Evolutionary conservation across 2,329 filamentous ascomycete genomes (phyloP).

Genomic region (Colletotrichum camelliae): DNA sequence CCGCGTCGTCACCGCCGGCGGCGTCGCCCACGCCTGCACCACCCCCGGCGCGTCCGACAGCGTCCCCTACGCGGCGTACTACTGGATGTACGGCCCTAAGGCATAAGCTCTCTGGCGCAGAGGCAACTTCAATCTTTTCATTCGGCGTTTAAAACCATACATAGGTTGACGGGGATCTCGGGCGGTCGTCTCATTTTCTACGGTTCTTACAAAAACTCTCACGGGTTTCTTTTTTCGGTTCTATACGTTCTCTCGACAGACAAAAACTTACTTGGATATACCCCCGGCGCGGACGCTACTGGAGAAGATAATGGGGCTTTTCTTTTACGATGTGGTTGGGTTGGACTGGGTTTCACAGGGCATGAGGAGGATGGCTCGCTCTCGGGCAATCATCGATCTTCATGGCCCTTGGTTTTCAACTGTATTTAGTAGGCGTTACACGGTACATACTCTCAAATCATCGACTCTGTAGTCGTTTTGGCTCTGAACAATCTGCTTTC

Average conservation of each 20-base stretch:
- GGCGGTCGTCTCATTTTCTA: background rate
- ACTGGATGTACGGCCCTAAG: slow-evolving; percentile 59
- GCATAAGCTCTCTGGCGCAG: background rate
- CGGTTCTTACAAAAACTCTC: background rate
- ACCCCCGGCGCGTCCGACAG: slow-evolving; percentile 48
- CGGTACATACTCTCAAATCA: background rate
- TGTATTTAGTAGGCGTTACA: slow-evolving; percentile 1
- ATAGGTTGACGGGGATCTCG: background rate
- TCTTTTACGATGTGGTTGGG: background rate
- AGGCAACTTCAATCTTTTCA: background rate
- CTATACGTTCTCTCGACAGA: background rate
- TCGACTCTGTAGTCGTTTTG: background rate
- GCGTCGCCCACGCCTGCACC: slow-evolving; percentile 48
- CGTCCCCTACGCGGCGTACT: slow-evolving; percentile 61
- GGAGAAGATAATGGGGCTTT: background rate
- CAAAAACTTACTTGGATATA: slow-evolving; percentile 8
- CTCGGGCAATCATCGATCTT: background rate
- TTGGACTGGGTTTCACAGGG: background rate
- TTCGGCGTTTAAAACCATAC: background rate
- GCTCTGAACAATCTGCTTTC: background rate
- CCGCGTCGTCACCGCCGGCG: slow-evolving; percentile 61
- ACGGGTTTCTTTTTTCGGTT: background rate
- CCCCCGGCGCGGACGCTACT: background rate
- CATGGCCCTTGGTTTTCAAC: background rate
- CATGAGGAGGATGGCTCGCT: background rate